These are phyloP conservation scores for Tripterygium wilfordii DNA, from an alignment of 177 flowering plant genomes.

Conservation along the genomic window DNA sequence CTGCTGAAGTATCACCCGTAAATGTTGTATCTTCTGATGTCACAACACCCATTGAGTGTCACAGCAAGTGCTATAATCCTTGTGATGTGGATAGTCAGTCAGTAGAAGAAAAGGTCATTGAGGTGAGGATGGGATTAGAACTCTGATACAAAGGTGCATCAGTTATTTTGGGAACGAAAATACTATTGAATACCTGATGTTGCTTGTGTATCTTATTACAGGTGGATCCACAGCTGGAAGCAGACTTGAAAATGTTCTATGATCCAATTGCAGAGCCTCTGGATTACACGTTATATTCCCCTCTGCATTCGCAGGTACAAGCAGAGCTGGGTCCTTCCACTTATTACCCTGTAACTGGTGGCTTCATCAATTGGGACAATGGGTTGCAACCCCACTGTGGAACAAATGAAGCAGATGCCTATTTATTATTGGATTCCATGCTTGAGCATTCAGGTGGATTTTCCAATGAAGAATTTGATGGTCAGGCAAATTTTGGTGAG, in stretches of 20 bases:
- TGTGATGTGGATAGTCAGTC: slow-evolving; percentile 22
- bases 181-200: too few species aligned
- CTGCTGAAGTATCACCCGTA: slow-evolving; percentile 16
- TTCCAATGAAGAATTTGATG: slow-evolving; percentile 12
- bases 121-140: slow-evolving; percentile 33
- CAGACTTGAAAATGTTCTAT: slow-evolving; percentile 8
- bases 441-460: slow-evolving; percentile 13
- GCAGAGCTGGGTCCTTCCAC: slow-evolving; percentile 26
- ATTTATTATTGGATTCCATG: slow-evolving; percentile 34
- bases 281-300: slow-evolving; percentile 28
- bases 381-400: slow-evolving; percentile 25
- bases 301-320: slow-evolving; percentile 24
- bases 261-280: slow-evolving; percentile 7
- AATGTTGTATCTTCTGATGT: slow-evolving; percentile 4
- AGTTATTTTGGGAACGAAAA: too few species aligned
- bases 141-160: too few species aligned
- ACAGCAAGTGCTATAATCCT: slow-evolving; percentile 15
- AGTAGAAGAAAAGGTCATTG: slow-evolving; percentile 15
- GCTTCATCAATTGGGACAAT: slow-evolving; percentile 7
- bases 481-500: slow-evolving; percentile 11
- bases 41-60: slow-evolving; percentile 15
- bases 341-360: slow-evolving; percentile 7
- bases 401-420: slow-evolving; percentile 28
- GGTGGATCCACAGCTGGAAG: slow-evolving; percentile 26
- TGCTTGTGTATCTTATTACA: slow-evolving; percentile 9